Conservation (phyloP, 257 asterid species). For the Ajuga chamaepitys region DNA sequence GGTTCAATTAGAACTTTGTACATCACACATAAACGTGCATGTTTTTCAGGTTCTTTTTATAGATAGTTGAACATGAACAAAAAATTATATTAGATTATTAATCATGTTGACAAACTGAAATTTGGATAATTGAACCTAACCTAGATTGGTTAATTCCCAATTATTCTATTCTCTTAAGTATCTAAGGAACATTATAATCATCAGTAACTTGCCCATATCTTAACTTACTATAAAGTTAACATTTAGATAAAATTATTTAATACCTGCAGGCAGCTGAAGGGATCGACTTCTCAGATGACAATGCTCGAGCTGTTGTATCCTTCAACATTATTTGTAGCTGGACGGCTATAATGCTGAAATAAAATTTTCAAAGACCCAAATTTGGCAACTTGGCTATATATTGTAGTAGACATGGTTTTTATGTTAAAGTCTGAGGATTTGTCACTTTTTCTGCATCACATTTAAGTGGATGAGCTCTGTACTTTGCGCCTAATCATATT, state of each 20-base stretch:
- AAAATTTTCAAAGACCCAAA: not conserved
- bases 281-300: constrained; percentile 92
- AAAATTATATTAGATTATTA: too few species aligned
- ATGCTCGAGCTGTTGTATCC: constrained; percentile 98
- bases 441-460: not conserved
- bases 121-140: too few species aligned
- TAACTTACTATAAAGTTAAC: not conserved
- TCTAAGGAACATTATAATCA: not conserved
- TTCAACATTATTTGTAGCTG: constrained; percentile 19
- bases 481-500: not conserved
- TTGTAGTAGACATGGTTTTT: not conserved
- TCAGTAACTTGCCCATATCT: not conserved
- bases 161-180: not conserved
- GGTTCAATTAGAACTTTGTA: too few species aligned
- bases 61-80: too few species aligned
- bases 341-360: constrained; percentile 13
- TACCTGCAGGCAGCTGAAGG: constrained; percentile 92
- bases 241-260: constrained; percentile 1
- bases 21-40: too few species aligned
- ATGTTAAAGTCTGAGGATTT: not conserved
- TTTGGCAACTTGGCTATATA: not conserved
- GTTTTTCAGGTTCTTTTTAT: too few species aligned
- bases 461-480: not conserved
- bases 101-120: too few species aligned
- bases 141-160: not conserved